These are phyloP conservation scores for Zoysia matrella DNA, from an alignment of 202 grass and related monocot genomes.

Conservation along the genomic window DNA sequence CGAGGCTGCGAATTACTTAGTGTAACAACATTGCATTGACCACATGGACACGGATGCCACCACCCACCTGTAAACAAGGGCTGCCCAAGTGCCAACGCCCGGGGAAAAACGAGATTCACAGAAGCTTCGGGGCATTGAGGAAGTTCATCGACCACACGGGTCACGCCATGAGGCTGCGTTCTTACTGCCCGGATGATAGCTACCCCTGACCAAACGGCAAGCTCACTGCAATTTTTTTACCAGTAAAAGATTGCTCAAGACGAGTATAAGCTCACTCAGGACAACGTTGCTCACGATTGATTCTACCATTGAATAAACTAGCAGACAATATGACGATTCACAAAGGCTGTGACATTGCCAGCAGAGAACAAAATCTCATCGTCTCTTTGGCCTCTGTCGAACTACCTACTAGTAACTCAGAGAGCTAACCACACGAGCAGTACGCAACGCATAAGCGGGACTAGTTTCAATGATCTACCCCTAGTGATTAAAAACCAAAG, in stretches of 20 bases:
- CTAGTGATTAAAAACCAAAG: constrained; percentile 61
- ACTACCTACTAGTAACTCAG: constrained; percentile 38
- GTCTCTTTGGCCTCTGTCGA: constrained; percentile 34
- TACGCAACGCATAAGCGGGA: constrained; percentile 39
- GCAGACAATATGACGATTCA: constrained; percentile 33
- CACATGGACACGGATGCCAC: no score
- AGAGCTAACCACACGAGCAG: constrained; percentile 45
- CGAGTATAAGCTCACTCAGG: not conserved
- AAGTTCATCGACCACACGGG: no score
- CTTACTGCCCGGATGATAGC: no score
- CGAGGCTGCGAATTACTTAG: not conserved
- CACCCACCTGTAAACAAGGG: no score
- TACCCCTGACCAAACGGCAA: not conserved
- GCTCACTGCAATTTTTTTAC: not conserved
- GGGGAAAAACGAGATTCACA: no score
- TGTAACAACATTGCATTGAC: not conserved
- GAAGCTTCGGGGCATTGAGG: no score
- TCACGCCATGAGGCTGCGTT: no score
- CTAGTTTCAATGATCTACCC: constrained; percentile 48
- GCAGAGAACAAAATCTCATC: constrained; percentile 34
- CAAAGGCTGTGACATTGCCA: constrained; percentile 32
- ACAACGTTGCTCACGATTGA: not conserved
- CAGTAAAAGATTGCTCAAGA: not conserved
- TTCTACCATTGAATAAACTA: not conserved
- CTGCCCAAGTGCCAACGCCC: no score